Evolutionary conservation across 2,329 filamentous ascomycete species (phyloP).

Genomic region (Xylariaceae sp.): DNA sequence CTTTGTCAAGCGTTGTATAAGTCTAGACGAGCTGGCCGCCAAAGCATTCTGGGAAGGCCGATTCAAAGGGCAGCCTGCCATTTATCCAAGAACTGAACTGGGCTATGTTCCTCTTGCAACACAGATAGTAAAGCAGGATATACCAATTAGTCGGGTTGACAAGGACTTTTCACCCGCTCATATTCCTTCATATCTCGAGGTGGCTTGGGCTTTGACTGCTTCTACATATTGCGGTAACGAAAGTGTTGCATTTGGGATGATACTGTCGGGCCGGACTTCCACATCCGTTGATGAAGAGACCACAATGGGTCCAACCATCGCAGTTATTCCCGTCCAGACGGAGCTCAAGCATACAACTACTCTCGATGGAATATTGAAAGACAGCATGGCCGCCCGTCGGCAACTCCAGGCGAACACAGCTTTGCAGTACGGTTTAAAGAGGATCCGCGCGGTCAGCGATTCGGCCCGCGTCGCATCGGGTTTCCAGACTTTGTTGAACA

Average conservation of each 20-base stretch:
- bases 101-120: background rate
- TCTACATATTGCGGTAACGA: slow-evolving; percentile 8
- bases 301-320: slow-evolving; percentile 11
- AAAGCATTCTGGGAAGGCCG: slow-evolving; percentile 14
- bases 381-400: slow-evolving; percentile 7
- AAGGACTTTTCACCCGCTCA: slow-evolving; percentile 1
- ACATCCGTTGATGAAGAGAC: slow-evolving; percentile 1
- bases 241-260: slow-evolving; percentile 11
- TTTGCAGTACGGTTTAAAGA: slow-evolving; percentile 5
- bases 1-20: slow-evolving; percentile 4
- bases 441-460: slow-evolving; percentile 8
- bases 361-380: slow-evolving; percentile 10
- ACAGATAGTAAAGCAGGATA: slow-evolving; percentile 1
- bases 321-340: slow-evolving; percentile 11
- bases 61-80: slow-evolving; percentile 8
- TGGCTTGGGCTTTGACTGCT: slow-evolving; percentile 16
- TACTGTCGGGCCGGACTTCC: slow-evolving; percentile 12
- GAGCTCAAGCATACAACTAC: slow-evolving; percentile 9
- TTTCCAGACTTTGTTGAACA: slow-evolving; percentile 12
- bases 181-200: slow-evolving; percentile 12
- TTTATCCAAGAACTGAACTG: slow-evolving; percentile 8
- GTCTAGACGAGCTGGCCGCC: slow-evolving; percentile 7
- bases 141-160: background rate
- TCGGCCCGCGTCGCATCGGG: slow-evolving; percentile 8
- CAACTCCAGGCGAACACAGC: slow-evolving; percentile 5